phyloP scores from a whole-genome alignment of 2,329 filamentous ascomycete species.

The Ambrosiella cleistominuta region DNA sequence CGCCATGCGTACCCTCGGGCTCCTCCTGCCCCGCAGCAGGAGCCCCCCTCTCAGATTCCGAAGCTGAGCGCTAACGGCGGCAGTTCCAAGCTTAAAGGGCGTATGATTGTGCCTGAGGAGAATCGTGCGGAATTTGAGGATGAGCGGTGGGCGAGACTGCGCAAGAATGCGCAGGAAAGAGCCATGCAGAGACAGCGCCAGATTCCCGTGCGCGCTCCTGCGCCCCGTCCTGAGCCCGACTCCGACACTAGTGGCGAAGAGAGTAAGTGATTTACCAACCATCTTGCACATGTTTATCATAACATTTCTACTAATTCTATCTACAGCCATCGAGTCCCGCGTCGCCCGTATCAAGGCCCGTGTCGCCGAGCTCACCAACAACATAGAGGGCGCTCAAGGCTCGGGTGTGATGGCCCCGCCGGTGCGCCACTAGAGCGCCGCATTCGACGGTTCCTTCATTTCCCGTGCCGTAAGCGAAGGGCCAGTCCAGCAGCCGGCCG shows the following conservation, averaged over 20 bases:
- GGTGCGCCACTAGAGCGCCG: constrained; percentile 6
- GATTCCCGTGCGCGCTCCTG: constrained; percentile 36
- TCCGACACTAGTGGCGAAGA: constrained; percentile 93
- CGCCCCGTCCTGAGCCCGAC: constrained; percentile 34
- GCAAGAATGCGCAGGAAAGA: constrained; percentile 80
- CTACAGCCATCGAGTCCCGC: constrained; percentile 78
- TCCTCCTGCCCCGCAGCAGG: constrained; percentile 14
- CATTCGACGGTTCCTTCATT: background rate
- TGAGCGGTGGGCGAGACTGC: constrained; percentile 90
- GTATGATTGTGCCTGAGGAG: constrained; percentile 17
- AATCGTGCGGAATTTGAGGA: constrained; percentile 26
- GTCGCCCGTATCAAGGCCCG: constrained; percentile 96
- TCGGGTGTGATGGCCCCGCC: constrained; percentile 23
- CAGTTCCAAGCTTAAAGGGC: constrained; percentile 16
- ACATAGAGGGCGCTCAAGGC: constrained; percentile 43
- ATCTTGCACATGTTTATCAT: background rate
- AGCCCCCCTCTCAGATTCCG: background rate
- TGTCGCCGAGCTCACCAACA: constrained; percentile 81
- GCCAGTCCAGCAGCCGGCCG: background rate
- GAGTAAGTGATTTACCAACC: constrained; percentile 41
- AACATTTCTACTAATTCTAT: constrained; percentile 15
- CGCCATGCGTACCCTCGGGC: constrained; percentile 21
- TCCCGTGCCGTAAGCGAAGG: background rate
- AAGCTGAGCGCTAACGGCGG: constrained; percentile 1
- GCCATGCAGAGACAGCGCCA: constrained; percentile 49